A percentile compares a stretch with the other conserved stretches of the same genome.
Conservation (phyloP, 352 stramenopile genomes). For the Phytophthora fragariae region DNA sequence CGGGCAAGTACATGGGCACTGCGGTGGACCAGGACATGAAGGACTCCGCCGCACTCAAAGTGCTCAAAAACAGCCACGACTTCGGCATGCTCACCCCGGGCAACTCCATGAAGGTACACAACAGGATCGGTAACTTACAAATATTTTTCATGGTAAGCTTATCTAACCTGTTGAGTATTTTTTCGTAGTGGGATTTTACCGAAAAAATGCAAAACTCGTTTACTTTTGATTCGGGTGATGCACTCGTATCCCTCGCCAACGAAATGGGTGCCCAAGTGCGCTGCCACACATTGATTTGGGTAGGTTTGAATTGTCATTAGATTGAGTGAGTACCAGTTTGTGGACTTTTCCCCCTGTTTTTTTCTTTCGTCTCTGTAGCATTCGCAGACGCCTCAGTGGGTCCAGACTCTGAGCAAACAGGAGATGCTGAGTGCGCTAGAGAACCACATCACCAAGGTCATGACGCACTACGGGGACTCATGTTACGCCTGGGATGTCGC, state of each 20-base stretch:
- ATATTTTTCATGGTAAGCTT: not conserved
- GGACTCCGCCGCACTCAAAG: slow-evolving; percentile 27
- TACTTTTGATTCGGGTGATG: slow-evolving; percentile 26
- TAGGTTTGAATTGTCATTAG: slow-evolving; percentile 17
- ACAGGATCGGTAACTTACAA: not conserved
- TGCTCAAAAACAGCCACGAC: slow-evolving; percentile 35
- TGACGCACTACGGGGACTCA: slow-evolving; percentile 40
- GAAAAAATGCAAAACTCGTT: slow-evolving; percentile 32
- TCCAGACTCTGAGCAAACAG: slow-evolving; percentile 33
- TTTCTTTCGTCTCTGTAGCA: slow-evolving; percentile 18
- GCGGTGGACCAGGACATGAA: slow-evolving; percentile 35
- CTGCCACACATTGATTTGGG: slow-evolving; percentile 43
- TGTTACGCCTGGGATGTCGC: slow-evolving; percentile 48
- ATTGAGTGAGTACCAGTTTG: not conserved
- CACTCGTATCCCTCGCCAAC: slow-evolving; percentile 30
- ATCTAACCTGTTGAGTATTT: not conserved
- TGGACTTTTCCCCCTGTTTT: not conserved
- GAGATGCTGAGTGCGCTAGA: slow-evolving; percentile 37
- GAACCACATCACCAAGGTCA: slow-evolving; percentile 45
- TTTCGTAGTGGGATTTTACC: slow-evolving; percentile 32
- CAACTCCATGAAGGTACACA: slow-evolving; percentile 43
- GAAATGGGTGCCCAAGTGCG: slow-evolving; percentile 34
- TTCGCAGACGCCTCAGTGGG: slow-evolving; percentile 37
- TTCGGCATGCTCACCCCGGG: slow-evolving; percentile 44
- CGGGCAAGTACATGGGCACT: slow-evolving; percentile 45